Base-by-base conservation (phyloP, 73 alveolate species). In the Blepharisma japonicum region DNA sequence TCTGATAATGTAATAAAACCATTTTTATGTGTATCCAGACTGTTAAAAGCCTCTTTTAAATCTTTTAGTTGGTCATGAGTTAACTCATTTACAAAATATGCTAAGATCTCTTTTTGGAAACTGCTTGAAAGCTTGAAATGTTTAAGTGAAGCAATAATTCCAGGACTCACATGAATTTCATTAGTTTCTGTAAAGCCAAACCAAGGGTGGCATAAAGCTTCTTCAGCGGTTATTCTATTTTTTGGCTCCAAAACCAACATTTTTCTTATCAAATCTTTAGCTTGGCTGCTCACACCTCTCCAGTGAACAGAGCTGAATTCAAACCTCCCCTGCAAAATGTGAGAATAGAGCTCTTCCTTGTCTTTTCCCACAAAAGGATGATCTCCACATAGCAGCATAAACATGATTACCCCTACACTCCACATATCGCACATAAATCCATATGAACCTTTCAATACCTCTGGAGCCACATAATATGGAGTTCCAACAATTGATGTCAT, bases 401-500 rank as follows among this genome's bases (percentile, higher is more conserved):
- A 82, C 42, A 82, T 47, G 6, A 83, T 71, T 2, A 82, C 81
- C 8, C 90, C 90, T 1, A 77, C 81, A 20, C 86, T 77, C 86
- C 90, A 82, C 56, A 82, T 56, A 82, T 82, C 90, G 66, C 90
- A 82, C 53, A 71, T 46, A 27, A 61, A 82, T 6, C 82, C 90
- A 39, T 82, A 74, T 42, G 70, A 70, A 6, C 90, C 86, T 56
- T 56, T 76, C 38, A 82, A 56, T n/a, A 82, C 77, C 61, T 82
- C 90, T 45, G 90, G 90, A 23, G 90, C 86, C 6, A 82, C 55
- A 77, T 82, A 82, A 32, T 79, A 78, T 0, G 90, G 90, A 27
- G 90, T 82, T 9, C 90, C 90, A 61, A 61, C 74, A 20, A 39
- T 61, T 25, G 74, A 61, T 8, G 14, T n/a, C n/a, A 61, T n/a